These are phyloP conservation scores for Gentiana dahurica DNA, from an alignment of 257 asterid species.

Conservation along the genomic window DNA sequence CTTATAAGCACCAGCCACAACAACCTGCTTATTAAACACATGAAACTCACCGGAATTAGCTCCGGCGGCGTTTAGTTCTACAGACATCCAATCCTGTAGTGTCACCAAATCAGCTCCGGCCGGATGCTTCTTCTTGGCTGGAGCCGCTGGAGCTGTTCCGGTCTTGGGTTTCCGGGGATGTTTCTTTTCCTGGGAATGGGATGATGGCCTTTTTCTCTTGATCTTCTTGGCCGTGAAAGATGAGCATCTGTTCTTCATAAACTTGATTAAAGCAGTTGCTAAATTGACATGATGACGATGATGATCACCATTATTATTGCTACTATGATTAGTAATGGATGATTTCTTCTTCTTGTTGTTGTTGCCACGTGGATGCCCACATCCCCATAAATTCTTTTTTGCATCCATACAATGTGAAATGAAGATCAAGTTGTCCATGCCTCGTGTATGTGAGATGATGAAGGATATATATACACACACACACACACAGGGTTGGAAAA, in stretches of 20 bases:
- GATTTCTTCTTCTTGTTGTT: too few species aligned
- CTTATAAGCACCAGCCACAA: conserved; percentile 7
- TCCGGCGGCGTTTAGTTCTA: conserved; percentile 22
- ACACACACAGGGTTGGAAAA: too few species aligned
- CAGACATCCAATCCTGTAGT: conserved; percentile 23
- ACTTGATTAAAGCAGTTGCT: conserved; percentile 11
- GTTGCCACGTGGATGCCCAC: conserved; percentile 6
- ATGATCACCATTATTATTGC: neutral
- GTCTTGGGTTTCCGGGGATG: conserved; percentile 22
- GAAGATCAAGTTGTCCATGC: too few species aligned
- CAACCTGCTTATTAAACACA: conserved; percentile 3
- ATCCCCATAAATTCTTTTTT: conserved; percentile 16
- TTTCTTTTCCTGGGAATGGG: conserved; percentile 10
- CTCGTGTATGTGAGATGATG: too few species aligned
- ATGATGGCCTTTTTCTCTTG: conserved; percentile 4
- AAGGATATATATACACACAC: too few species aligned
- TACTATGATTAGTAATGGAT: neutral
- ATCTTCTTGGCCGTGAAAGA: conserved; percentile 13
- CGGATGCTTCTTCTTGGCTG: too few species aligned
- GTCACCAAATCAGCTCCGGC: too few species aligned
- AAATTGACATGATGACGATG: conserved; percentile 10
- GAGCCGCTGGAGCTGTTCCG: neutral
- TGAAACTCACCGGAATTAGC: conserved; percentile 6
- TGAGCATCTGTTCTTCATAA: conserved; percentile 22
- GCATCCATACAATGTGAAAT: too few species aligned